These are phyloP conservation scores for Microsporum canis DNA, from an alignment of 2,329 filamentous ascomycete species.

Conservation along the genomic window DNA sequence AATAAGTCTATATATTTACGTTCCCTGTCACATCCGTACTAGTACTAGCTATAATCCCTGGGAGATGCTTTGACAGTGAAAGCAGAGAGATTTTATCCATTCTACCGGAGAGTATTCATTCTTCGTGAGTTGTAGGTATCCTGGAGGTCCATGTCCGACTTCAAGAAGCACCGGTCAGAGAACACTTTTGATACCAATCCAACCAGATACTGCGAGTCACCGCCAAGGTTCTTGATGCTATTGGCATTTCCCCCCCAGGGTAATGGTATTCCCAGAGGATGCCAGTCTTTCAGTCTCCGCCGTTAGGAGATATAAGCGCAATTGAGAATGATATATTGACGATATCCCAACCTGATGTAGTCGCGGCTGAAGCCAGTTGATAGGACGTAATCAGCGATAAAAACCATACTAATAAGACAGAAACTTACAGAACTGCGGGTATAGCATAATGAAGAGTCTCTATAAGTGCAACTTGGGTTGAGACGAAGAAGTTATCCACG, in stretches of 20 bases:
- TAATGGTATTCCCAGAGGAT: constrained; percentile 37
- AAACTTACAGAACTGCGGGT: not conserved
- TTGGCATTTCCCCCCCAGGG: constrained; percentile 25
- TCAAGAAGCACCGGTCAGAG: constrained; percentile 29
- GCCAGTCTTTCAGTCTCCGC: constrained; percentile 12
- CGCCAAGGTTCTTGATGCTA: constrained; percentile 25
- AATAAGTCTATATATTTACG: not conserved
- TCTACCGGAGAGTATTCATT: constrained; percentile 17
- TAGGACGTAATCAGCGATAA: not conserved
- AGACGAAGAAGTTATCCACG: not conserved
- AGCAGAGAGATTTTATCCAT: constrained; percentile 31
- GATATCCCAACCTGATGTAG: constrained; percentile 23
- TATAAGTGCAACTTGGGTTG: not conserved
- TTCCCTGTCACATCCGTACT: constrained; percentile 4
- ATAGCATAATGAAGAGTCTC: not conserved
- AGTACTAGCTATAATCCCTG: constrained; percentile 31
- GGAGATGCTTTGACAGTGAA: constrained; percentile 30
- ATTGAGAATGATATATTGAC: constrained; percentile 33
- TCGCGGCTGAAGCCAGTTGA: not conserved
- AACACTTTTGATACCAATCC: constrained; percentile 34
- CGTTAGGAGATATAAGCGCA: constrained; percentile 25
- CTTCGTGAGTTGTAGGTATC: constrained; percentile 22
- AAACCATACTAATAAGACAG: not conserved
- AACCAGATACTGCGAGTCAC: constrained; percentile 34
- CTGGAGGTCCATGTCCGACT: constrained; percentile 27